Evolutionary conservation across 805 yeast genomes (phyloP), one percentile per base, ranked within the genome.

Genomic region (Candida ascalaphidarum): DNA sequence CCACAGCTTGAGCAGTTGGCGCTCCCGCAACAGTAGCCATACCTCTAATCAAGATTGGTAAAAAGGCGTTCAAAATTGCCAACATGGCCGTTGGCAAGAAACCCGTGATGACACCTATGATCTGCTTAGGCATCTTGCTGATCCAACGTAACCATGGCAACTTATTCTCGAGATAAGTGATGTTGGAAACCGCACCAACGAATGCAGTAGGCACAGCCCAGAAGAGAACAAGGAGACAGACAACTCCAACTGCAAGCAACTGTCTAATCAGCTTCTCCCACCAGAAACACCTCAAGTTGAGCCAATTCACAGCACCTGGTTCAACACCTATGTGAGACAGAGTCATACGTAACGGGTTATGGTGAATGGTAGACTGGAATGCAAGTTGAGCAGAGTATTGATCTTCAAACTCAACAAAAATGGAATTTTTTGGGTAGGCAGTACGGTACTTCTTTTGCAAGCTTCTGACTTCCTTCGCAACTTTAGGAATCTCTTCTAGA

Each of bases 121-220:
- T 52, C 10, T 29, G 48, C 2, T 46, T 27, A 10, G 86, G 86
- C 37, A 79, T 47, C 0, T 67, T 57, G 37, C 74, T 60, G 36
- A 81, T 72, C 40, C 74, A 80, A 11, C 46, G 51, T 37, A 81
- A 62, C 32, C 32, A 42, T 13, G 16, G 36, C 55, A 73, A 71
- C 37, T 71, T 70, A 32, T 74, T 61, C 5, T 77, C 77, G 44
- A 81, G 59, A 41, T 68, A 68, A 12, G 78, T 71, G 37, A 81
- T 55, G 44, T 80, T 80, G 3, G 88, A 79, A 33, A 81, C 62
- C 45, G 76, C 47, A 68, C 88, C 88, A 26, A 81, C 85, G 49
- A 81, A 75, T 3, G 88, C 79, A 22, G 79, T 85, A 10, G 89
- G 89, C 38, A 80, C 55, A 32, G 88, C 68, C 94, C 94, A 81